Base-by-base conservation (phyloP, 202 grass and related monocot genomes). In the Setaria viridis region DNA sequence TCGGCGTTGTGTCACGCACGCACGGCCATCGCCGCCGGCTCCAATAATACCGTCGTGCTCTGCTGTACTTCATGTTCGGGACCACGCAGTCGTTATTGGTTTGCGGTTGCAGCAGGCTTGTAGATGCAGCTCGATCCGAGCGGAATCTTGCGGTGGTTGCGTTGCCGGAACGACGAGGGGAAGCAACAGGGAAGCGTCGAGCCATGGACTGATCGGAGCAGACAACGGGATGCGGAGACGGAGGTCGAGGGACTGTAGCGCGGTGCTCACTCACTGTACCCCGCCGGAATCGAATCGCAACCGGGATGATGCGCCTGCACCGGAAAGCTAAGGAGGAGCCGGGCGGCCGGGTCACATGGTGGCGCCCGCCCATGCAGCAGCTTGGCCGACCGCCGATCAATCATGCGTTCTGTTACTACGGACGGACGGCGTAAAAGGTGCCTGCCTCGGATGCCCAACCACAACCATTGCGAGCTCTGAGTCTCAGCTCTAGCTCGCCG, bases 311-410 rank as follows among this genome's bases (percentile, higher is more conserved):
- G 68, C 68, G 20, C 30, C 32, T 33, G 15, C 72, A 82, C 41
- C 63, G 32, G 79, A 58, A 76, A 60, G 39, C 15, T n/a, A 29
- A 15, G 42, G 41, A 17, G 34, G 3, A 11, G 11, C 3, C 13
- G 10, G 29, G 2, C 21, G 57, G 62, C 11, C 15, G 54, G 55
- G 50, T 37, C 79, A 82, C 85, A 39, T 77, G 82, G 72, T 63
- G 80, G 63, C 43, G 79, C 33, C 76, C 54, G 39, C 39, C 37
- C 12, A 21, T 42, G 51, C 6, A 81, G 56, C 20, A 3, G 11
- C 30, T 55, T 37, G 67, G 62, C 19, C 71, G 57, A 84, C 82
- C 59, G 41, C 63, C 51, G 34, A 78, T 78, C 83, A 62, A 48
- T 65, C 59, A 63, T 46, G 17, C 9, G 47, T 75, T 56, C 9